Conservation (phyloP, 208 protist genomes). For the Naegleria gruberi region DNA sequence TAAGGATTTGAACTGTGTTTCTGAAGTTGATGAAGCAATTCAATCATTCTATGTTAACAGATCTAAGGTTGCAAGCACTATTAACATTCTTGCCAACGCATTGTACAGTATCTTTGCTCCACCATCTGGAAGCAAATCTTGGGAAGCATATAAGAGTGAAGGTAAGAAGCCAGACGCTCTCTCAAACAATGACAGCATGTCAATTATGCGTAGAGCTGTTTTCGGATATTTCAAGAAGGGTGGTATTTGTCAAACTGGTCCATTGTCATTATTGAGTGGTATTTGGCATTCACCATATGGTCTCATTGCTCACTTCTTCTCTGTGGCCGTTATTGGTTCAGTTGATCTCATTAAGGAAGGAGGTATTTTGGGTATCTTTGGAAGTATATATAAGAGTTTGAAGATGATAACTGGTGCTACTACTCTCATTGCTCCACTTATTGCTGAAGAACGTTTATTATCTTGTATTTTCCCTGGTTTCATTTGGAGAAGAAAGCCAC, state of each 20-base stretch:
- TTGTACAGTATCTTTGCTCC: slow-evolving; percentile 70
- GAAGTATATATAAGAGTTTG: neutral
- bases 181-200: slow-evolving; percentile 24
- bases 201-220: slow-evolving; percentile 62
- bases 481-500: neutral
- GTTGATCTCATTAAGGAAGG: neutral
- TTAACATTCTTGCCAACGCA: slow-evolving; percentile 80
- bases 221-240: slow-evolving; percentile 76
- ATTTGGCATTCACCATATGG: slow-evolving; percentile 52
- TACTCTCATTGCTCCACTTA: neutral
- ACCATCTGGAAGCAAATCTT: neutral
- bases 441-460: neutral
- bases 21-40: slow-evolving; percentile 51
- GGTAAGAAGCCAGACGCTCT: neutral
- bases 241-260: slow-evolving; percentile 65
- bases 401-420: neutral
- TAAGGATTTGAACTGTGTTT: slow-evolving; percentile 45
- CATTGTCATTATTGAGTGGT: slow-evolving; percentile 69
- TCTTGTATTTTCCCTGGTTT: neutral
- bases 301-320: slow-evolving; percentile 71
- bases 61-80: slow-evolving; percentile 57
- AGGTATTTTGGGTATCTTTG: neutral
- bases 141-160: slow-evolving; percentile 4
- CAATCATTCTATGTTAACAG: slow-evolving; percentile 55
- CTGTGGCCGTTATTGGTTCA: slow-evolving; percentile 44